phyloP scores from a whole-genome alignment of 768 basidiomycete species.

The Cyclocybe cylindracea region DNA sequence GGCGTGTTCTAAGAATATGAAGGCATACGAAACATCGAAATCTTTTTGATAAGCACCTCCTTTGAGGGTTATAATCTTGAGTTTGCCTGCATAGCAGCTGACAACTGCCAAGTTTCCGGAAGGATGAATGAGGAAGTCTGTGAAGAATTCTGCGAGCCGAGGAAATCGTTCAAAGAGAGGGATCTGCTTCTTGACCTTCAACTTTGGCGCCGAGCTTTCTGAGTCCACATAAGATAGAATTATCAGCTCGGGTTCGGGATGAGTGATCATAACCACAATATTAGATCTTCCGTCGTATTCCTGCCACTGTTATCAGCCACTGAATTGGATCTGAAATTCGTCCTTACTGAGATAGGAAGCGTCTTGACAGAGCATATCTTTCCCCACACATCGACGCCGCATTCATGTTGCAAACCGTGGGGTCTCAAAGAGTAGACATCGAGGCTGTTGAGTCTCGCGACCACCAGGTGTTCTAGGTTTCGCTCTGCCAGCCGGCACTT shows the following conservation, averaged over 20 bases:
- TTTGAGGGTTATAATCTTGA: conserved; percentile 62
- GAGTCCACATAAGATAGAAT: conserved; percentile 54
- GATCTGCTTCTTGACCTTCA: conserved; percentile 46
- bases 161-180: conserved; percentile 56
- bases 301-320: conserved; percentile 14
- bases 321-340: background rate
- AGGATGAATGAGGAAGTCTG: conserved; percentile 66
- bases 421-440: conserved; percentile 68
- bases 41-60: conserved; percentile 55
- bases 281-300: conserved; percentile 44
- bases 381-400: conserved; percentile 69
- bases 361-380: conserved; percentile 57
- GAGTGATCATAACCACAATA: conserved; percentile 70
- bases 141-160: conserved; percentile 73
- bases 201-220: conserved; percentile 28
- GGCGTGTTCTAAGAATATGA: background rate
- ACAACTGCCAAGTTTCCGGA: conserved; percentile 60
- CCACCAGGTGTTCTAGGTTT: conserved; percentile 62
- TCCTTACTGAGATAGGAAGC: conserved; percentile 54
- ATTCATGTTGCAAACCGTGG: conserved; percentile 62
- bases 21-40: conserved; percentile 64
- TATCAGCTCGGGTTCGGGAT: conserved; percentile 74
- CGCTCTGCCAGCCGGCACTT: conserved; percentile 64
- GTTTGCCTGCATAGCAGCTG: conserved; percentile 68
- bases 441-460: conserved; percentile 66